Evolutionary conservation across 345 rosid species (phyloP).

Genomic region (Euphorbia pulcherrima): DNA sequence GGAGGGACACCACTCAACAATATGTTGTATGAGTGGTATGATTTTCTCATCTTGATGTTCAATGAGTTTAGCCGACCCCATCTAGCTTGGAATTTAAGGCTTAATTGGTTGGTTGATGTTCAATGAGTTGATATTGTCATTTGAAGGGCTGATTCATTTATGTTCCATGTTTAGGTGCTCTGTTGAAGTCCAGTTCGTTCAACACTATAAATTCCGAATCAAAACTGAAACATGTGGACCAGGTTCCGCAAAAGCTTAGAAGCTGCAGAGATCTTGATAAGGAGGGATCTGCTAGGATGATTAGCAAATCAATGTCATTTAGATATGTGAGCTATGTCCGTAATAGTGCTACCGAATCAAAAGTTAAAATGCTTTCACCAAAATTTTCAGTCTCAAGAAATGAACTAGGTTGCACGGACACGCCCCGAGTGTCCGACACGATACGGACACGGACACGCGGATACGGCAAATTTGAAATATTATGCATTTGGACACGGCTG

Average conservation of each 20-base stretch:
- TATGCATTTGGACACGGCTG: no score
- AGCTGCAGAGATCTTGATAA: slow-evolving; percentile 46
- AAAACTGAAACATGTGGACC: slow-evolving; percentile 65
- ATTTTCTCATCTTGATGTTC: slow-evolving; percentile 2
- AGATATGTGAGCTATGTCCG: slow-evolving; percentile 46
- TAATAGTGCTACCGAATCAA: slow-evolving; percentile 49
- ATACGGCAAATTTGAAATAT: no score
- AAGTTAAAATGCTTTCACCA: slow-evolving; percentile 48
- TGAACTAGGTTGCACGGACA: no score
- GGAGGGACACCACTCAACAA: no score
- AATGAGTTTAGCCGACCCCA: no score
- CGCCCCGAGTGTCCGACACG: no score
- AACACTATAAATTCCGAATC: slow-evolving; percentile 48
- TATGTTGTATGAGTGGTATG: no score
- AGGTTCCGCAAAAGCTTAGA: slow-evolving; percentile 57
- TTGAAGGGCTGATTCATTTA: not conserved
- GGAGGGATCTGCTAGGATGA: slow-evolving; percentile 48
- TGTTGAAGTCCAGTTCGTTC: slow-evolving; percentile 75
- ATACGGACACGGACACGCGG: no score
- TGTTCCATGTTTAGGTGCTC: slow-evolving; percentile 47
- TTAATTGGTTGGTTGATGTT: no score
- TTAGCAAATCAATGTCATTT: slow-evolving; percentile 71
- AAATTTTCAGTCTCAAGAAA: slow-evolving; percentile 44
- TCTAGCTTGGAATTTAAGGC: no score
- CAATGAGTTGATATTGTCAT: not conserved